phyloP scores from a whole-genome alignment of 1,139 yeast species.

The Maudiozyma humilis region DNA sequence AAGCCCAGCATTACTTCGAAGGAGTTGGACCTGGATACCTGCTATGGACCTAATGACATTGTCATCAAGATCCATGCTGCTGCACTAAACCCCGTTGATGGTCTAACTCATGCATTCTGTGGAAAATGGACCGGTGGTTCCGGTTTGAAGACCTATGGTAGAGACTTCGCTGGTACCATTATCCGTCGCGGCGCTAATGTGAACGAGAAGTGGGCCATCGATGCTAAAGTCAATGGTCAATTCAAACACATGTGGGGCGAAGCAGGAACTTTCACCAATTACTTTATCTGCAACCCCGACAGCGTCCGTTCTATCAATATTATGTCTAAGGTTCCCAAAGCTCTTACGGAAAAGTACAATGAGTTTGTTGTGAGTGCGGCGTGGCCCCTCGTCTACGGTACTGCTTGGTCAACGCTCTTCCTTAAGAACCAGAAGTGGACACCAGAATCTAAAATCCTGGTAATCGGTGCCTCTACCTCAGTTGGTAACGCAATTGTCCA shows the following conservation, averaged over 20 bases:
- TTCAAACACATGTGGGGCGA: constrained; percentile 16
- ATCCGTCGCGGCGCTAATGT: constrained; percentile 22
- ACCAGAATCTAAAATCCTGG: constrained; percentile 22
- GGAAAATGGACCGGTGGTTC: constrained; percentile 11
- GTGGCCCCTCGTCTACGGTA: constrained; percentile 28
- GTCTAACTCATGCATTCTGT: constrained; percentile 13
- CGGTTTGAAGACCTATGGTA: constrained; percentile 19
- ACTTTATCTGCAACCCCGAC: constrained; percentile 23
- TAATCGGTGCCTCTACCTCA: constrained; percentile 30
- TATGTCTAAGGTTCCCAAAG: constrained; percentile 12
- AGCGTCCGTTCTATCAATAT: constrained; percentile 9
- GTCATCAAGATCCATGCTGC: constrained; percentile 26
- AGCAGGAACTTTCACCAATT: constrained; percentile 23
- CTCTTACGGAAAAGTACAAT: constrained; percentile 7
- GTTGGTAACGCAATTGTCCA: constrained; percentile 25
- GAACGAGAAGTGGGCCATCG: constrained; percentile 19
- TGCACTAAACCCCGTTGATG: constrained; percentile 28
- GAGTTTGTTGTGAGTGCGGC: constrained; percentile 21
- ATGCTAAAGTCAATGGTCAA: constrained; percentile 24
- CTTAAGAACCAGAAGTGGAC: constrained; percentile 16
- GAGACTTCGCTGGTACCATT: constrained; percentile 27
- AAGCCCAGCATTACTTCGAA: constrained; percentile 9
- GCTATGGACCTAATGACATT: constrained; percentile 22
- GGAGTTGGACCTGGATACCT: constrained; percentile 20
- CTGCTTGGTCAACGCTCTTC: constrained; percentile 21